Conservation (phyloP, 2,329 filamentous ascomycete genomes). For the Claviceps sp. region DNA sequence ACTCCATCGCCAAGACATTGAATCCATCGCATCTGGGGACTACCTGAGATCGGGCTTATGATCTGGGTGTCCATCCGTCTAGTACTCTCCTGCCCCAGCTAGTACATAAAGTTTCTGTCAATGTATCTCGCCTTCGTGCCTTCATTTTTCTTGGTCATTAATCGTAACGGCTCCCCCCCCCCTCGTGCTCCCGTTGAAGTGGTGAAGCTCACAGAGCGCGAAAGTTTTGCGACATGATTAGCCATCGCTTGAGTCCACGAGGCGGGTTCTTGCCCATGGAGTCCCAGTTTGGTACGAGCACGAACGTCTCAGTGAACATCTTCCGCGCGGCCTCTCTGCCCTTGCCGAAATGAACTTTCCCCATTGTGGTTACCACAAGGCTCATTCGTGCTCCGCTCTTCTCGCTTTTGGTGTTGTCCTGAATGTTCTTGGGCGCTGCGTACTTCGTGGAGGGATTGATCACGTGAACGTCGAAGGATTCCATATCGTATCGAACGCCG, state of each 20-base stretch:
- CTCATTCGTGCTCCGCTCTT: slow-evolving; percentile 47
- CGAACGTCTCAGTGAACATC: slow-evolving; percentile 67
- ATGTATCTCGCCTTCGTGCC: neutral
- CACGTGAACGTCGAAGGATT: slow-evolving; percentile 65
- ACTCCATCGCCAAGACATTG: neutral
- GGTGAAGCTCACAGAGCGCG: slow-evolving; percentile 31
- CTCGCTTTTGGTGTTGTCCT: slow-evolving; percentile 28
- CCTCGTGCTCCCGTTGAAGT: neutral
- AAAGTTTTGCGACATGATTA: slow-evolving; percentile 63
- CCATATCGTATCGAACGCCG: slow-evolving; percentile 54
- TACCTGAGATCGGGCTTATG: neutral
- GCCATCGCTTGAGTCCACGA: slow-evolving; percentile 42
- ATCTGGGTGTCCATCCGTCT: neutral
- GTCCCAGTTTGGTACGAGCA: slow-evolving; percentile 67
- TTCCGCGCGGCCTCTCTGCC: slow-evolving; percentile 48
- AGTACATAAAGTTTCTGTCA: neutral
- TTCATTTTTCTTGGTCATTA: slow-evolving; percentile 1
- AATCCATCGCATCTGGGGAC: neutral
- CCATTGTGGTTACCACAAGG: slow-evolving; percentile 61
- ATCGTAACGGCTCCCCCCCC: neutral
- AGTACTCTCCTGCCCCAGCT: neutral
- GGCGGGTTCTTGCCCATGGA: slow-evolving; percentile 37
- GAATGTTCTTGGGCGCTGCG: slow-evolving; percentile 36
- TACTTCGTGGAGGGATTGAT: slow-evolving; percentile 54
- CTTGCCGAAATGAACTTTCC: slow-evolving; percentile 55